phyloP scores from a whole-genome alignment of 2,329 filamentous ascomycete genomes.

The Proliferodiscus dingleyae region DNA sequence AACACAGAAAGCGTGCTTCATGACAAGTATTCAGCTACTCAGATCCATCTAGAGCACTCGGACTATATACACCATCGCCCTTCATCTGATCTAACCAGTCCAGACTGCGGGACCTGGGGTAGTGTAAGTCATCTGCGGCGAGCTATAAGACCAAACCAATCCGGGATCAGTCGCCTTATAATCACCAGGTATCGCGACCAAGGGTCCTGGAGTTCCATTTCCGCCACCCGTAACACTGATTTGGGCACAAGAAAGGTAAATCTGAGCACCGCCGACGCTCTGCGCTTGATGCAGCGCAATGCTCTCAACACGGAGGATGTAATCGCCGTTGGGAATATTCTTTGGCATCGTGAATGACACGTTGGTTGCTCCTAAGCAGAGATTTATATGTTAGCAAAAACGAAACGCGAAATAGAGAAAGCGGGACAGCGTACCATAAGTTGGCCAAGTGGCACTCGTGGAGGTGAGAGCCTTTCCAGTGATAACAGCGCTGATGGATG shows the following conservation, averaged over 20 bases:
- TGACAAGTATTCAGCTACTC: no score
- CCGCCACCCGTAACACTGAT: conserved; percentile 39
- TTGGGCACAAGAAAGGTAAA: conserved; percentile 36
- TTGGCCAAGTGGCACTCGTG: conserved; percentile 9
- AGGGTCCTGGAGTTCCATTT: conserved; percentile 32
- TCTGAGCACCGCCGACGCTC: conserved; percentile 15
- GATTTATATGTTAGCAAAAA: no score
- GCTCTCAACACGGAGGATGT: conserved; percentile 34
- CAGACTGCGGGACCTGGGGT: conserved; percentile 13
- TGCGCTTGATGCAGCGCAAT: conserved; percentile 26
- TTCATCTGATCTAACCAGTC: no score
- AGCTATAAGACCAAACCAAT: conserved; percentile 28
- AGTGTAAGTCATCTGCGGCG: conserved; percentile 25
- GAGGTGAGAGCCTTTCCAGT: no score
- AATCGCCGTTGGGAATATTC: conserved; percentile 34
- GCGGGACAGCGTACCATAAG: conserved; percentile 12
- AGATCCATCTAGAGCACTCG: no score
- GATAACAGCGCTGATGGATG: conserved; percentile 2
- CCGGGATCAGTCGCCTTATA: conserved; percentile 33
- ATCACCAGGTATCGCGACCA: conserved; percentile 33
- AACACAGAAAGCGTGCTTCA: no score
- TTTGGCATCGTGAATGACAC: conserved; percentile 34
- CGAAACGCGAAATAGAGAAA: no score
- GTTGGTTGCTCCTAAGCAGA: conserved; percentile 9
- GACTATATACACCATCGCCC: no score